Conservation (phyloP, 257 asterid species). For the Nicotiana attenuata region DNA sequence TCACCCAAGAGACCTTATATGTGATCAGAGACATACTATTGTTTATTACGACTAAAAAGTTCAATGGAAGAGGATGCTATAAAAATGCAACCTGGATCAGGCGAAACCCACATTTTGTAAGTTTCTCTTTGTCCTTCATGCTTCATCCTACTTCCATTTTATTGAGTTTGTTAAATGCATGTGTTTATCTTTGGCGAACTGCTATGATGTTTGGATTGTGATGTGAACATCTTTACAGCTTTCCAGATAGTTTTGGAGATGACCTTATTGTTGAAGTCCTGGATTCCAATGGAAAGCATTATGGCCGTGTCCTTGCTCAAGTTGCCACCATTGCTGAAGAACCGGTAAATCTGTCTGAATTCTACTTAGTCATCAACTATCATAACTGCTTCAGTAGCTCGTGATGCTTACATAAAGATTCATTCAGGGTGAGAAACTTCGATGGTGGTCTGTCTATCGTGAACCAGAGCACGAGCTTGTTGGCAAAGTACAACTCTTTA, state of each 20-base stretch:
- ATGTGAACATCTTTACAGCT: slow-evolving; percentile 34
- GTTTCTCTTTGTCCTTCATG: slow-evolving; percentile 4
- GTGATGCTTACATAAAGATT: slow-evolving; percentile 6
- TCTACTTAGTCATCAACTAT: slow-evolving; percentile 6
- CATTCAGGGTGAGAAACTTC: slow-evolving; percentile 47
- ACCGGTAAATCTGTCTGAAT: slow-evolving; percentile 23
- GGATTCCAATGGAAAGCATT: slow-evolving; percentile 46
- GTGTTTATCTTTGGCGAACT: neutral
- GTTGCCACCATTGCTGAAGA: slow-evolving; percentile 52
- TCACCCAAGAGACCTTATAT: slow-evolving; percentile 7
- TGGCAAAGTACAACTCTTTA: slow-evolving; percentile 41
- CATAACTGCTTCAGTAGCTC: neutral
- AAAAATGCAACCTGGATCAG: slow-evolving; percentile 48
- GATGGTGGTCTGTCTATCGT: slow-evolving; percentile 51
- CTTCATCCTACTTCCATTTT: neutral
- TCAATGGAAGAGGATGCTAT: slow-evolving; percentile 45
- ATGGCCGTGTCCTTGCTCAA: slow-evolving; percentile 51
- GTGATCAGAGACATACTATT: slow-evolving; percentile 37
- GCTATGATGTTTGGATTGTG: neutral
- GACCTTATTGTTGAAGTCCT: slow-evolving; percentile 41
- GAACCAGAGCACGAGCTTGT: slow-evolving; percentile 52
- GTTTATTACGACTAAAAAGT: slow-evolving; percentile 42
- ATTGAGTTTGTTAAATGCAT: slow-evolving; percentile 2
- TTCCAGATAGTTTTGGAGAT: slow-evolving; percentile 52
- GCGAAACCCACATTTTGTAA: slow-evolving; percentile 48